Percentiles rank a stretch among this genome's conserved stretches.
These are phyloP conservation scores for Diaporthe ampelina DNA, from an alignment of 2,329 filamentous ascomycete species.

Conservation along the genomic window DNA sequence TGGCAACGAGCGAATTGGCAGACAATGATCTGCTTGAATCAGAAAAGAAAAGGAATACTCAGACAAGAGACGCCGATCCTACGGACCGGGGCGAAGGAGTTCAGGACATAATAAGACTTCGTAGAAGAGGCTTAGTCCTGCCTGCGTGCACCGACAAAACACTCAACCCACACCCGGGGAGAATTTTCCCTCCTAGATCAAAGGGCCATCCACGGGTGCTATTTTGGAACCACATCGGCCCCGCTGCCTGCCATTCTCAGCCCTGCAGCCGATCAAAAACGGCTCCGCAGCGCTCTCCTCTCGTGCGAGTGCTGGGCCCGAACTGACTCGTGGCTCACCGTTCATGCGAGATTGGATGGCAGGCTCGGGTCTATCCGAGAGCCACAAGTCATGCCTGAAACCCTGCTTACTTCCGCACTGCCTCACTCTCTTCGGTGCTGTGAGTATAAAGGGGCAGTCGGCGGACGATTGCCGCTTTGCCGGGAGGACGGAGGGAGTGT, in stretches of 20 bases:
- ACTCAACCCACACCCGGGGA: background rate
- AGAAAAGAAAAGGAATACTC: background rate
- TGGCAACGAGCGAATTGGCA: background rate
- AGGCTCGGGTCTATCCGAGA: slow-evolving; percentile 13
- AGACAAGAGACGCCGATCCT: background rate
- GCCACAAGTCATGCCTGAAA: slow-evolving; percentile 16
- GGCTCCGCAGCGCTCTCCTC: background rate
- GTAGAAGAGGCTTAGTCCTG: background rate
- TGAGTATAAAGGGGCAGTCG: background rate
- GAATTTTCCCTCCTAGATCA: background rate
- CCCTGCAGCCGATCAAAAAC: slow-evolving; percentile 12
- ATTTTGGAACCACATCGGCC: slow-evolving; percentile 21
- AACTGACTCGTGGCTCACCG: slow-evolving; percentile 19
- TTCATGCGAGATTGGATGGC: slow-evolving; percentile 21
- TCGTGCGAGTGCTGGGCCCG: slow-evolving; percentile 1
- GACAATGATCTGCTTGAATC: background rate
- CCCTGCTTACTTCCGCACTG: background rate
- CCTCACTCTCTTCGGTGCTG: background rate
- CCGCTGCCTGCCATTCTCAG: slow-evolving; percentile 16
- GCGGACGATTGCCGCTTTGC: background rate
- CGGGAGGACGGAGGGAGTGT: no score
- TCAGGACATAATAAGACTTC: background rate
- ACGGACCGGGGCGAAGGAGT: no score
- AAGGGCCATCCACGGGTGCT: slow-evolving; percentile 15
- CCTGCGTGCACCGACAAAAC: no score